Conservation (phyloP, 768 basidiomycete species). For the Dendrothele bispora region DNA sequence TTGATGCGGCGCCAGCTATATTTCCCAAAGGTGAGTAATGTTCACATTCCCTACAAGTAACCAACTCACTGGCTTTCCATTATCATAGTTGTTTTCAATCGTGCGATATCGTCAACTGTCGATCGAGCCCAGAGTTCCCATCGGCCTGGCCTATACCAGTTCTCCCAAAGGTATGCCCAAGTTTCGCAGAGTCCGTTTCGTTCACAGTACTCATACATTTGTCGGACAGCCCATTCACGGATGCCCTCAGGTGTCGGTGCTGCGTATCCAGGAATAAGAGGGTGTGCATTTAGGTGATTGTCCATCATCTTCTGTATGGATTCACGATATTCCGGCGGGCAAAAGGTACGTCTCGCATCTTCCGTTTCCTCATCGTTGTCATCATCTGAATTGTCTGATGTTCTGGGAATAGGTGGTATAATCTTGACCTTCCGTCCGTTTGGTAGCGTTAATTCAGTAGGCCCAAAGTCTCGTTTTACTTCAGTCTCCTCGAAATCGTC, state of each 20-base stretch:
- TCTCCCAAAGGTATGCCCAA: conserved; percentile 26
- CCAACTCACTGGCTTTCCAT: conserved; percentile 27
- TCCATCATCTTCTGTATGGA: conserved; percentile 17
- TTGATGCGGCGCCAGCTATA: conserved; percentile 34
- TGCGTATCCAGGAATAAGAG: conserved; percentile 21
- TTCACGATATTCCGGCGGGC: conserved; percentile 13
- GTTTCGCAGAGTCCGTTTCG: conserved; percentile 16
- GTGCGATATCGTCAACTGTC: conserved; percentile 14
- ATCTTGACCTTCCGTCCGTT: background rate
- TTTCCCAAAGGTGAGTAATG: conserved; percentile 6
- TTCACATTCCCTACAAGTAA: background rate
- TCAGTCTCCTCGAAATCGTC: too few relatives aligned
- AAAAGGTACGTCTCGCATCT: conserved; percentile 16
- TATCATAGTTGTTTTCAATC: conserved; percentile 28
- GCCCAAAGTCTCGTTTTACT: too few relatives aligned
- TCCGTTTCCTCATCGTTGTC: conserved; percentile 9
- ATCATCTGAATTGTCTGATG: too few relatives aligned
- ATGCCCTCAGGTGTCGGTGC: conserved; percentile 18
- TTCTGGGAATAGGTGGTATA: too few relatives aligned
- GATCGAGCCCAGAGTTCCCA: conserved; percentile 29
- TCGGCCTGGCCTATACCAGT: conserved; percentile 20
- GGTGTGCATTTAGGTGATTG: conserved; percentile 19
- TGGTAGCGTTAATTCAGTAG: too few relatives aligned
- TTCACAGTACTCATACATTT: conserved; percentile 22
- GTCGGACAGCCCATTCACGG: conserved; percentile 21